Base-by-base conservation (phyloP, 78 protist genomes). In the Emiliania huxleyi region DNA sequence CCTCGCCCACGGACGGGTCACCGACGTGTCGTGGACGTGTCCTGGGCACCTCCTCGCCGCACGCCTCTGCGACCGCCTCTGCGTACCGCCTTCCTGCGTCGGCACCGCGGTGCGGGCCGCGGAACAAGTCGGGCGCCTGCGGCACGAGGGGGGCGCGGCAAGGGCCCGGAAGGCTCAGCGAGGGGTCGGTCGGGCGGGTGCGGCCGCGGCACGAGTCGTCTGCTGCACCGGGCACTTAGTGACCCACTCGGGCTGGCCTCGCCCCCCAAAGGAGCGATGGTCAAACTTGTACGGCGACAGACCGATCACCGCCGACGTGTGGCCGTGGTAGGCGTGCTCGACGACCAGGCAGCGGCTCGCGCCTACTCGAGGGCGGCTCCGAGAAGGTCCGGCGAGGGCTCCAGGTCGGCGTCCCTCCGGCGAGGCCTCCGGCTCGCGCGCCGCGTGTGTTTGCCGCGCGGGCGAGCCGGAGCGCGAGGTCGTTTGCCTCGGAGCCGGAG, bases 401-500 rank as follows among this genome's bases (percentile, higher is more conserved):
- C n/a, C n/a, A n/a, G n/a, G n/a, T n/a, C n/a, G n/a, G n/a, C n/a
- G n/a, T n/a, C n/a, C n/a, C n/a, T n/a, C n/a, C n/a, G n/a, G n/a
- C n/a, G n/a, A n/a, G n/a, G n/a, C n/a, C n/a, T n/a, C n/a, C n/a
- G n/a, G n/a, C n/a, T n/a, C n/a, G n/a, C n/a, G 62, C 48, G 55
- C 18, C 88, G 45, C 35, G 98, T 96, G 96, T 91, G 43, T 29
- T 35, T 15, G 18, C 15, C 35, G 45, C 62, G 33, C 96, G 79
- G 2, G 97, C 98, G 71, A 97, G 56, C 69, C 95, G 95, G 35
- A 96, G 62, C 2, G 98, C 98, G 46, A 97, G 94, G 44, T 97
- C 98, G 94, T 97, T 97, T 35, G 98, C 98, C 92, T 97, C 98
- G 0, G 94, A 56, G 44, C 98, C 98, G 33, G 96, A 92, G 94